Evolutionary conservation across 75 land plant genomes (phyloP), one percentile per base, ranked within the genome.

Genomic region (Cryptomeria japonica): DNA sequence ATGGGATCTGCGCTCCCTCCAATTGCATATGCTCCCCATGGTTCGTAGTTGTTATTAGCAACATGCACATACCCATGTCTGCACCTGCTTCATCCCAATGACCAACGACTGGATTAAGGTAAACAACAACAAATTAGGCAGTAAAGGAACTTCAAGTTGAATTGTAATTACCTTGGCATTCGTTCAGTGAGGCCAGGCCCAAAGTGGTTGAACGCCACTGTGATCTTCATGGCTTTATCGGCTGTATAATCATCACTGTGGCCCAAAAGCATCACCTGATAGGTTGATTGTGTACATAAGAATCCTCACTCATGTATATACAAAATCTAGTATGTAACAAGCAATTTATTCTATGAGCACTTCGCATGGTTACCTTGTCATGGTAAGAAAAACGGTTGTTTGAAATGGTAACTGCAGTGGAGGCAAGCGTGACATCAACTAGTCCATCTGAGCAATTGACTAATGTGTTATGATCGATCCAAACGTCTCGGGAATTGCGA

Each of bases 201-300:
- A 85, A 96, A 95, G 73, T 91, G 93, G 93, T 96, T 96, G 88
- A 90, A 96, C 1, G 85, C 92, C 14, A 96, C 92, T 1, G 95
- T 95, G 2, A 95, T 96, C 86, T 72, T 87, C 98, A 96, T 95
- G 82, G 76, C 82, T 70, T 82, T 91, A 51, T 94, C 96, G n/a
- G 73, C 83, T 14, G 86, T 13, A 87, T 87, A 92, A 22, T 55
- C 84, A 87, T 94, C 95, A 61, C 88, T 87, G 75, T 94, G 95
- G 19, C 97, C 97, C 12, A 94, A 88, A 2, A 97, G 92, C 95
- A 97, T 97, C 14, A 91, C 95, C 93, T 77, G 70, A 25, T 2
- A 13, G 2, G 3, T 51, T 51, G 0, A 1, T 19, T 22, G 25
- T 6, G 1, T 0, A 25, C 31, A 0, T 25, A 22, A 64, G n/a